A percentile compares a stretch with the other conserved stretches of the same genome.
Evolutionary conservation across 2,329 filamentous ascomycete species (phyloP).

Genomic region (Pseudocercospora ulei): DNA sequence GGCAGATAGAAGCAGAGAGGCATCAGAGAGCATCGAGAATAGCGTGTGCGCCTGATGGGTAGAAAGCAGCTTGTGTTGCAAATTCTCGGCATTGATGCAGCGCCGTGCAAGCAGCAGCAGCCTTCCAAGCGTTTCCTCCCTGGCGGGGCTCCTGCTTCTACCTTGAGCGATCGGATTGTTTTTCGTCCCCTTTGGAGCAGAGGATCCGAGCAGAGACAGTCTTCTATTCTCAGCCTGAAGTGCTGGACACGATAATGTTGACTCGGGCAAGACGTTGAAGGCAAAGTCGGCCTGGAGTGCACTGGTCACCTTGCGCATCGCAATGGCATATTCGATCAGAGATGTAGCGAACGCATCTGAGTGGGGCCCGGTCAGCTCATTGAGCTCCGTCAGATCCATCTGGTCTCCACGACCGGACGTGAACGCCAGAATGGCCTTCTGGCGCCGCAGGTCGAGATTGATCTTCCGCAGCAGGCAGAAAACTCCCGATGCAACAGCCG

Average conservation of each 20-base stretch:
- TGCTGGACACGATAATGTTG: constrained; percentile 77
- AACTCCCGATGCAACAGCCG: constrained; percentile 1
- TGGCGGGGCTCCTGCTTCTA: constrained; percentile 7
- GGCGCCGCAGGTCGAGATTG: constrained; percentile 10
- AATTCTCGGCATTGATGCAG: constrained; percentile 12
- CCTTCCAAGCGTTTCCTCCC: constrained; percentile 11
- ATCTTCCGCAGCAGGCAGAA: constrained; percentile 17
- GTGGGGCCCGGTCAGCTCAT: constrained; percentile 9
- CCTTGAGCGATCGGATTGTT: constrained; percentile 3
- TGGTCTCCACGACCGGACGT: constrained; percentile 7
- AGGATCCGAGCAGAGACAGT: constrained; percentile 1
- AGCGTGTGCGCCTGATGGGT: constrained; percentile 38
- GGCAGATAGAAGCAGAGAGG: constrained; percentile 56
- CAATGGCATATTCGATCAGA: constrained; percentile 11
- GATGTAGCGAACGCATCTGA: constrained; percentile 11
- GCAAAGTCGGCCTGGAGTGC: constrained; percentile 54
- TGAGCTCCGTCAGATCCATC: background rate
- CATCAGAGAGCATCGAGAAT: constrained; percentile 54
- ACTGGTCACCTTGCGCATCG: constrained; percentile 15
- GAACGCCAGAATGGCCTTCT: constrained; percentile 12
- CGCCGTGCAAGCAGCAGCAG: constrained; percentile 20
- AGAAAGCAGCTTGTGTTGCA: constrained; percentile 4
- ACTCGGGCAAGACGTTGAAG: constrained; percentile 54
- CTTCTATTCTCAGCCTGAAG: constrained; percentile 34
- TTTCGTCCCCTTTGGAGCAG: constrained; percentile 5